These are phyloP conservation scores for Flagelloscypha sp. DNA, from an alignment of 768 basidiomycete genomes.

Conservation along the genomic window DNA sequence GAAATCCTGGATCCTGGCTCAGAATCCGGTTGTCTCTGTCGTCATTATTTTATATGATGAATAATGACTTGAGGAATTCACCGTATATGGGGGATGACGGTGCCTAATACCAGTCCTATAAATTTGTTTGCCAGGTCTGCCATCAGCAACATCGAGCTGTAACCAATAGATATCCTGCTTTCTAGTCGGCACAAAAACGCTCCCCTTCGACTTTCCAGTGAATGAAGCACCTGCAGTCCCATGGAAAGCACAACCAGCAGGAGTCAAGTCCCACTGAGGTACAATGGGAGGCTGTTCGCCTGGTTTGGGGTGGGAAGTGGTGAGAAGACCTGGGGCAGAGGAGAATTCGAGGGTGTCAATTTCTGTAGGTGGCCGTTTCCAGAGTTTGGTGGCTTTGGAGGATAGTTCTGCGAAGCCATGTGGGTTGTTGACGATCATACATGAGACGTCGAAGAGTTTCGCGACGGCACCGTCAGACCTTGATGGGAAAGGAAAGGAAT, in stretches of 20 bases:
- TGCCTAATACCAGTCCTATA: slow-evolving; percentile 30
- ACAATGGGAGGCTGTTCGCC: slow-evolving; percentile 24
- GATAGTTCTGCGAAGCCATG: no score
- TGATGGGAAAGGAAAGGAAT: no score
- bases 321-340: no score
- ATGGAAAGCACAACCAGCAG: slow-evolving; percentile 16
- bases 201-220: slow-evolving; percentile 18
- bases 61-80: slow-evolving; percentile 1
- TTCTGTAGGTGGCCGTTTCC: no score
- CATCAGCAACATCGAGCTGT: slow-evolving; percentile 26
- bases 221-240: slow-evolving; percentile 36
- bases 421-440: no score
- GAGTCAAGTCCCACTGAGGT: slow-evolving; percentile 34
- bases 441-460: no score
- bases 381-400: no score
- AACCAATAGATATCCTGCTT: slow-evolving; percentile 31
- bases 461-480: no score
- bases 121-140: slow-evolving; percentile 26
- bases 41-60: not conserved
- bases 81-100: slow-evolving; percentile 33
- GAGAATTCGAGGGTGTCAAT: no score
- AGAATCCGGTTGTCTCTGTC: slow-evolving; percentile 22
- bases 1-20: slow-evolving; percentile 31
- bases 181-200: slow-evolving; percentile 20
- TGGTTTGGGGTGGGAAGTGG: slow-evolving; percentile 17